A percentile compares a stretch with the other conserved stretches of the same genome.
These are phyloP conservation scores for Rhytidiadelphus loreus DNA, from an alignment of 225 moss, liverwort and hornwort genomes.

Conservation along the genomic window DNA sequence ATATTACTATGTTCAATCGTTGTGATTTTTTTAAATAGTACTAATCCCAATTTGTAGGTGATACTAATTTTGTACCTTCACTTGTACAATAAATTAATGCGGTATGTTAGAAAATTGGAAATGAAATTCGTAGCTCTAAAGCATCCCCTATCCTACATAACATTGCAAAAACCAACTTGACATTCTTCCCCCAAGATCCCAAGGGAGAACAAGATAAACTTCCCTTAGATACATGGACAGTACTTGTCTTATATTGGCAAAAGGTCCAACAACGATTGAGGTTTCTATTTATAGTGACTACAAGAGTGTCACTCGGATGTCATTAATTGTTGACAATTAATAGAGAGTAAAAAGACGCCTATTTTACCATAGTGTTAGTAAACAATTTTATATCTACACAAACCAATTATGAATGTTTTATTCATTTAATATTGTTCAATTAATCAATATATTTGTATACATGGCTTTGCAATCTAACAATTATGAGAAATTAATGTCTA, in stretches of 20 bases:
- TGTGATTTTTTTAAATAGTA: neutral
- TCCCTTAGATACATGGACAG: no score
- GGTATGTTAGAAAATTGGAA: rapidly evolving
- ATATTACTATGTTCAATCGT: neutral
- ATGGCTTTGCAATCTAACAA: neutral
- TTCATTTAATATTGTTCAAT: neutral
- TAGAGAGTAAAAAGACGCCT: no score
- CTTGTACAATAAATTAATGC: neutral
- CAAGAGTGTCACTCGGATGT: no score
- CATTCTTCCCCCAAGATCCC: no score
- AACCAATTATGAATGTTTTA: neutral
- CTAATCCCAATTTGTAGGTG: neutral
- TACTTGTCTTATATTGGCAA: no score
- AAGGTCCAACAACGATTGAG: no score
- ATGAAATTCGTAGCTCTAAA: neutral
- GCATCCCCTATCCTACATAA: no score
- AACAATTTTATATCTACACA: neutral
- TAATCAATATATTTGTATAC: neutral
- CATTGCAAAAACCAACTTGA: rapidly evolving
- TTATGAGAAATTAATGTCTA: no score
- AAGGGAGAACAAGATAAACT: no score
- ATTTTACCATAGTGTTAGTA: no score
- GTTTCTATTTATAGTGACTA: no score
- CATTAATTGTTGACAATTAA: no score
- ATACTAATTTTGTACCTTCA: neutral